Evolutionary conservation across 805 yeast genomes (phyloP), one percentile per base, ranked within the genome.

Genomic region (Suhomyces faveliae): DNA sequence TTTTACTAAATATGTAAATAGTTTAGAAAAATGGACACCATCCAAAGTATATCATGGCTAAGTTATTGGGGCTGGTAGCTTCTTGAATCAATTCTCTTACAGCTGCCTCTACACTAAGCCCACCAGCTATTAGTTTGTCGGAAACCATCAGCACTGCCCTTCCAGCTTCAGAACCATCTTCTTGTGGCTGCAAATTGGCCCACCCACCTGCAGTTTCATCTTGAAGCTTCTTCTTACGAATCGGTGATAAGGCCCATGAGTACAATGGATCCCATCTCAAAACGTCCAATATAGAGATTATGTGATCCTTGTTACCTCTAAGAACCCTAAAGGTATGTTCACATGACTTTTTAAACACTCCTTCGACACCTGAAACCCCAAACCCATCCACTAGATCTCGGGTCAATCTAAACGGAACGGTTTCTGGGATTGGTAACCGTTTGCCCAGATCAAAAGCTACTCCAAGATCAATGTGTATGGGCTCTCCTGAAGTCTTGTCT

Each of bases 381-480:
- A 95, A 79, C 0, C 95, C 99, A 69, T 94, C 98, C 4, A 90
- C 84, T 45, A 94, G 75, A 62, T 95, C 97, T 49, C 96, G 72
- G 0, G 98, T 89, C 29, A 95, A 70, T 52, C 99, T 69, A 62
- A 94, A 95, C 4, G 99, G 99, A 5, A 95, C 96, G 0, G 87
- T 77, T 59, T 94, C 99, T 0, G 99, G 99, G 7, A 92, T 79
- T 0, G 92, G 85, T 35, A 94, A 70, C 11, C 83, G 67, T 56
- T 79, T 83, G 0, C 98, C 99, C 59, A 90, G 97, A 63, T 94
- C 99, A 70, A 94, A 94, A 0, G 98, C 95, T 40, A 94, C 91
- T 0, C 99, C 99, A 13, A 94, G 70, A 64, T 94, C 99, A 55
- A 94, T 95, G 62, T 95, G 99, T 21, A 94, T 84, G 0, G 97